These are phyloP conservation scores for Nannochloris sp. DNA, from an alignment of 139 green algal species.

Conservation along the genomic window DNA sequence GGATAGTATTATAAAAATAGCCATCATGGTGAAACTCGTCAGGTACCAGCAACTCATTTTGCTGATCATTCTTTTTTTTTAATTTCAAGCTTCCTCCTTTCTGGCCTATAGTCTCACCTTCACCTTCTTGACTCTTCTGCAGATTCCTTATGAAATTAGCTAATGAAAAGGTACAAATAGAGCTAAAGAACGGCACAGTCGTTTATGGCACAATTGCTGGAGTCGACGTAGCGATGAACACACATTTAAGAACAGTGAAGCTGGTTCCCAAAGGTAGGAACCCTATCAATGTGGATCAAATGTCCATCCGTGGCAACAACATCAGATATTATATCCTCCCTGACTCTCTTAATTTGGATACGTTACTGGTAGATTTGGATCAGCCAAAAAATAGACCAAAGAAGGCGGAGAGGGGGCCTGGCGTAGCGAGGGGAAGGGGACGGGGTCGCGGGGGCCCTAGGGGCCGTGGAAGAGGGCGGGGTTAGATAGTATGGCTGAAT, in stretches of 20 bases:
- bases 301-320: constrained; percentile 54
- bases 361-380: constrained; percentile 95
- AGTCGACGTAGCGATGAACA: constrained; percentile 99
- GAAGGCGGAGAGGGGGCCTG: constrained; percentile 37
- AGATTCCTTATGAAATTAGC: constrained; percentile 98
- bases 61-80: too few species aligned
- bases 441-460: constrained; percentile 10
- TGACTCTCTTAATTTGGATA: constrained; percentile 97
- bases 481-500: not conserved
- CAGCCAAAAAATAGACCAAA: constrained; percentile 86
- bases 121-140: constrained; percentile 3
- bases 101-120: not conserved
- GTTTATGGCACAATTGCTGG: constrained; percentile 92
- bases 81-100: not conserved
- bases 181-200: constrained; percentile 97
- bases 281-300: constrained; percentile 76
- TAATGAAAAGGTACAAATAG: constrained; percentile 96
- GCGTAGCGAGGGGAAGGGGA: constrained; percentile 8
- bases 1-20: too few species aligned
- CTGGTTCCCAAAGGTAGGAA: constrained; percentile 88
- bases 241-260: constrained; percentile 95
- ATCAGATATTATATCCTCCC: constrained; percentile 96
- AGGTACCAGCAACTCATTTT: constrained; percentile 20
- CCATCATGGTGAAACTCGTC: constrained; percentile 65
- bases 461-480: constrained; percentile 16